A percentile compares a stretch with the other conserved stretches of the same genome.
Conservation (phyloP, 2,329 filamentous ascomycete species). For the Fusarium sp. region DNA sequence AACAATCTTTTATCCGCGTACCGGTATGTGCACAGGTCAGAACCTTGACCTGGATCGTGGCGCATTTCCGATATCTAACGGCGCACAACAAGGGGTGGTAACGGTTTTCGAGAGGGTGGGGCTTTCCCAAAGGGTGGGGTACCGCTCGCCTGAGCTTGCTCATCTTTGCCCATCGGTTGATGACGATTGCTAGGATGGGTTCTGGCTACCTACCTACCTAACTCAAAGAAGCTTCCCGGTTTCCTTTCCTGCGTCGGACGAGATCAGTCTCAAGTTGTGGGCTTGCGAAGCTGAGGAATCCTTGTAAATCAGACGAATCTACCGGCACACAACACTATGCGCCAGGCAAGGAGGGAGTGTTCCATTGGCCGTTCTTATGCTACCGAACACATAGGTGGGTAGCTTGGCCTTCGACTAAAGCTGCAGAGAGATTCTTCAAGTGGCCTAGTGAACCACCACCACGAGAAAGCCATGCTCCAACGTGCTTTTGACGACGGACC, state of each 20-base stretch:
- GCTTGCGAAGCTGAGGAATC: neutral
- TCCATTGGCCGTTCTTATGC: neutral
- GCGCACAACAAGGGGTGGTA: slow-evolving; percentile 12
- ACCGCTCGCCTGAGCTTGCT: slow-evolving; percentile 13
- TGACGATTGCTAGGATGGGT: slow-evolving; percentile 4
- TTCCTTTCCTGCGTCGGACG: neutral
- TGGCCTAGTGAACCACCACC: slow-evolving; percentile 1
- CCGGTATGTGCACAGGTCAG: neutral
- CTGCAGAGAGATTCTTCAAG: slow-evolving; percentile 13
- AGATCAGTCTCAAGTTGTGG: neutral
- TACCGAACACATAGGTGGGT: neutral
- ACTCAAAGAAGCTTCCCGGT: neutral
- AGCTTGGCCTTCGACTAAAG: neutral
- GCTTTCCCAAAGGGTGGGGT: slow-evolving; percentile 8
- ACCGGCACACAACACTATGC: neutral
- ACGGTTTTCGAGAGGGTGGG: slow-evolving; percentile 31
- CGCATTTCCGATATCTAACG: slow-evolving; percentile 32
- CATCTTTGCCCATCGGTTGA: slow-evolving; percentile 15
- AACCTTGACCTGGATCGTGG: slow-evolving; percentile 32
- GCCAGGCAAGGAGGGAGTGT: neutral
- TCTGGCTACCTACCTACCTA: neutral
- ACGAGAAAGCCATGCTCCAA: slow-evolving; percentile 9
- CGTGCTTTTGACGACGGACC: slow-evolving; percentile 6
- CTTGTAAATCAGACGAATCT: neutral
- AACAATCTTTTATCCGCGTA: slow-evolving; percentile 7